Base-by-base conservation (phyloP, 2,329 filamentous ascomycete genomes). In the Hymenoscyphus linearis region DNA sequence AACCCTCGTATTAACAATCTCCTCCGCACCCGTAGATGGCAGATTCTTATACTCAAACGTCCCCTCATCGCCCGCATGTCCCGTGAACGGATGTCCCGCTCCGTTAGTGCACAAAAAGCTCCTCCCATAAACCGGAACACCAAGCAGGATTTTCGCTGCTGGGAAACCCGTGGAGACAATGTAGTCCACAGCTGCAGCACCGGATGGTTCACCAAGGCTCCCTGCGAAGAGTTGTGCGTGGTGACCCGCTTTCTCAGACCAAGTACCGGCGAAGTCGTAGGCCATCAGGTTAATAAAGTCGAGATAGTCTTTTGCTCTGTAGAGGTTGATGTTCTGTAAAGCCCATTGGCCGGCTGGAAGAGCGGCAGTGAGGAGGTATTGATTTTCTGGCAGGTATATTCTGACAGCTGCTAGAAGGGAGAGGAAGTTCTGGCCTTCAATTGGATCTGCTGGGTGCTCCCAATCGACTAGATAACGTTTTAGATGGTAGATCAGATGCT, bases 221-320 rank as follows among this genome's bases (percentile, higher is more conserved):
- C 85, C 81, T 1, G 85, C 78, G 70, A 86, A 90, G 1, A 95
- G 82, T 71, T 92, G 89, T 4, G 89, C 84, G 59, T 93, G 90
- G 72, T 93, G 88, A 6, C 89, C 90, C 53, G 84, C 84, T 61
- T 81, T 82, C 34, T 78, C 72, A 1, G 82, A 83, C 89, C 89
- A 93, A 3, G 84, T 79, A 1, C 90, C 89, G 27, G 83, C 85
- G 70, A 93, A 90, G 73, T 95, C 90, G 74, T 92, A 95, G 1
- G 89, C 84, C 83, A 89, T 91, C 37, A 95, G 76, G 72, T 93
- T 93, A 72, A 95, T 77, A 64, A 87, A 81, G 73, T 93, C 89
- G 37, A 95, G 79, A 67, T 89, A 86, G 53, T 82, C 76, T 56
- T 86, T 81, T 12, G 86, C 83, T 60, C 79, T 77, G 25, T 74